Evolutionary conservation across 2,329 filamentous ascomycete genomes (phyloP).

Genomic region (Aspergillus carbonarius): DNA sequence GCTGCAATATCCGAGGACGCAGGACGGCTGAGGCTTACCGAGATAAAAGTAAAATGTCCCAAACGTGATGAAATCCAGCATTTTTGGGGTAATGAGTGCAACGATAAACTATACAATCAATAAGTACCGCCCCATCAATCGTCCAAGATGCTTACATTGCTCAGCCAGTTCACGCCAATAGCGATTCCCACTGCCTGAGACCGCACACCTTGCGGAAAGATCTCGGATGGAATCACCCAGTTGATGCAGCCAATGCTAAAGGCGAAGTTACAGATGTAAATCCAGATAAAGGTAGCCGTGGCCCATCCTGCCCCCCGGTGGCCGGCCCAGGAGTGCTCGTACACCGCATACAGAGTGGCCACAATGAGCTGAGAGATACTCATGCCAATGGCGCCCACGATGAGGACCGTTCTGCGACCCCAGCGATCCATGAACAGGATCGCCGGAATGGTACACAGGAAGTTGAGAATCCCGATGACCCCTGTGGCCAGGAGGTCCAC

Average conservation of each 20-base stretch:
- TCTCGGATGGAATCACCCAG: background rate
- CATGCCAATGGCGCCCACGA: slow-evolving; percentile 63
- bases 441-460: slow-evolving; percentile 24
- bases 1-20: too few species aligned
- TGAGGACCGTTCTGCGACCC: slow-evolving; percentile 32
- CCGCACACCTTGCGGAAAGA: background rate
- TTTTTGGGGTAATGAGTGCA: background rate
- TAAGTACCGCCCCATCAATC: too few species aligned
- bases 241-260: background rate
- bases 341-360: slow-evolving; percentile 34
- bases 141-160: background rate
- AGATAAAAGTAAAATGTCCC: slow-evolving; percentile 4
- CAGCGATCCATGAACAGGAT: slow-evolving; percentile 34
- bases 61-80: background rate
- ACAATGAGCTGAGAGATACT: slow-evolving; percentile 67
- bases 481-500: background rate
- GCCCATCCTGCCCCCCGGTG: slow-evolving; percentile 63
- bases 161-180: background rate
- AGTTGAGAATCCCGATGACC: background rate
- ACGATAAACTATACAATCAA: background rate
- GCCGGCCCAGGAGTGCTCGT: background rate
- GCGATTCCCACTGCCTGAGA: background rate
- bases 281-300: slow-evolving; percentile 58
- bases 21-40: background rate
- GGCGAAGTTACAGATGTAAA: slow-evolving; percentile 69